Evolutionary conservation across 345 rosid genomes (phyloP), one percentile per base, ranked within the genome.

Genomic region (Hevea brasiliensis): DNA sequence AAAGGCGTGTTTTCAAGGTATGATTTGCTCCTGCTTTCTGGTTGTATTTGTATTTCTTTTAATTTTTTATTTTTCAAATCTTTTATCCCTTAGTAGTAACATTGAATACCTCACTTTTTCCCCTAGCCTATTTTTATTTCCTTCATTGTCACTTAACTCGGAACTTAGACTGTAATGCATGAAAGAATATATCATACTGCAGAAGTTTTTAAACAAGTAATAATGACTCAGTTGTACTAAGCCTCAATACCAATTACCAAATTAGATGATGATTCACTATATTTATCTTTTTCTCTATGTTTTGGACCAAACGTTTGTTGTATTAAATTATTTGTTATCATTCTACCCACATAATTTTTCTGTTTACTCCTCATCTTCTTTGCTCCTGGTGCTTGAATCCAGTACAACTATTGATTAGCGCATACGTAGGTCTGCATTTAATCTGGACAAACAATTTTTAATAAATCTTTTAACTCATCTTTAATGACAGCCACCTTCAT

Each of bases 1-100:
- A 96, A 90, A 81, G 99, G 98, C 71, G 87, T 91, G 53, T 96
- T 96, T 81, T 93, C 99, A 26, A 90, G 99, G 99, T 92, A 80
- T 24, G 72, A 53, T 74, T 67, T n/a, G 47, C 75, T 14, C 21
- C 29, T 74, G 53, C 59, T 77, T 72, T 59, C 21, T 45, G 4
- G 23, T 54, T 48, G 37, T 47, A 40, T 23, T 47, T 45, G 0
- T 17, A 18, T 4, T 24, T 55, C 6, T 12, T n/a, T n/a, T n/a
- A n/a, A n/a, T 7, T 45, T 35, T 1, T 51, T 35, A 21, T 51
- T 23, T 29, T 20, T 73, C 23, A 29, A 27, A 29, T 20, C 11
- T 40, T n/a, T 54, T 20, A 40, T 18, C 0, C 14, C 10, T 68
- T 3, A 12, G 44, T 41, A 48, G 12, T 48, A 12, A 32, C 13